Evolutionary conservation across 225 moss, liverwort and hornwort genomes (phyloP).

Genomic region (Lunularia cruciata): DNA sequence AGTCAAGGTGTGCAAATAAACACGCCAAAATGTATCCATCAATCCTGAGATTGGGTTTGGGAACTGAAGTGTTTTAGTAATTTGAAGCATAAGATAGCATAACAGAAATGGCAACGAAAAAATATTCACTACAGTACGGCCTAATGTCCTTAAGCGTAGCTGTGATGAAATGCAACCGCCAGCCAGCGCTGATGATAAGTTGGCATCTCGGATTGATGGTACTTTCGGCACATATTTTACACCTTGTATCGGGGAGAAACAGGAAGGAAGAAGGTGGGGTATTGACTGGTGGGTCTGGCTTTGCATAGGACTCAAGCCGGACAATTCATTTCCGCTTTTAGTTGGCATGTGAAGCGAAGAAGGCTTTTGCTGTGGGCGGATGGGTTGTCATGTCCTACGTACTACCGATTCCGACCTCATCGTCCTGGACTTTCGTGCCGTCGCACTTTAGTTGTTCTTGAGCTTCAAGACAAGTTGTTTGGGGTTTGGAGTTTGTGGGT

Average conservation of each 20-base stretch:
- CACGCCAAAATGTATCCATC: not conserved
- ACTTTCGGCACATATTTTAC: too few relatives aligned
- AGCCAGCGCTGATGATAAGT: slow-evolving; percentile 4
- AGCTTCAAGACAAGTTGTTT: slow-evolving; percentile 9
- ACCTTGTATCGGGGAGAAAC: not conserved
- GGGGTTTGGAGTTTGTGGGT: not conserved
- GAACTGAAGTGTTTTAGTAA: not conserved
- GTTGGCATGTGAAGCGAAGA: not conserved
- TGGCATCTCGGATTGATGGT: too few relatives aligned
- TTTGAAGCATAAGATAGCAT: not conserved
- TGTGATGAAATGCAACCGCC: not conserved
- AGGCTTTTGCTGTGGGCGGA: not conserved
- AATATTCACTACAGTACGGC: not conserved
- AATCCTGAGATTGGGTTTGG: not conserved
- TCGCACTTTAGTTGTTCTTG: not conserved
- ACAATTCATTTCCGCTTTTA: slow-evolving; percentile 2
- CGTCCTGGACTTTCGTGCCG: not conserved
- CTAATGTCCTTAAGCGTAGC: not conserved
- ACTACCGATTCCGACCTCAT: not conserved
- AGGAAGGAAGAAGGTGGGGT: not conserved
- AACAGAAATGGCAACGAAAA: not conserved
- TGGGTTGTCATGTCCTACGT: not conserved
- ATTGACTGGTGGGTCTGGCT: not conserved
- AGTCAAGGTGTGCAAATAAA: not conserved
- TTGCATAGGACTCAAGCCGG: not conserved